A percentile compares a stretch with the other conserved stretches of the same genome.
Evolutionary conservation across 2,329 filamentous ascomycete species (phyloP).

Genomic region (Xylariales sp.): DNA sequence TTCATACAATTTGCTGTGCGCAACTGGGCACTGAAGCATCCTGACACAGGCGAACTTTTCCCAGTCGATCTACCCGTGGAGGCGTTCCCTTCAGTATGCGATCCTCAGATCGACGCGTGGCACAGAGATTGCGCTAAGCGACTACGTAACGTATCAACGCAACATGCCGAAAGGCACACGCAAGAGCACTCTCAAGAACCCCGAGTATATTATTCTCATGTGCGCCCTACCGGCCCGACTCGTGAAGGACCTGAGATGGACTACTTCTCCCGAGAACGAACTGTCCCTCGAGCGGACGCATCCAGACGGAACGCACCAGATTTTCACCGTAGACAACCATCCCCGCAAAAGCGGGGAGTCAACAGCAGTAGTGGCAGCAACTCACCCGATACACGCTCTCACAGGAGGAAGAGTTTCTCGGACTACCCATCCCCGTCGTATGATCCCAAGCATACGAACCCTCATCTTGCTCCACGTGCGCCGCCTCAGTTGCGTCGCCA

Average conservation of each 20-base stretch:
- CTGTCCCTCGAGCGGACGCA: constrained; percentile 20
- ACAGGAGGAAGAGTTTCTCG: constrained; percentile 45
- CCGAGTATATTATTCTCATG: constrained; percentile 25
- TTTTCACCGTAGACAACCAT: background rate
- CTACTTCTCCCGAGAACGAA: constrained; percentile 32
- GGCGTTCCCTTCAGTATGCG: constrained; percentile 69
- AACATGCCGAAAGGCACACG: constrained; percentile 26
- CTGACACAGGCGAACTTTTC: constrained; percentile 67
- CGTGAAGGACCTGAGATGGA: constrained; percentile 25
- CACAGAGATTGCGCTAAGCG: constrained; percentile 72
- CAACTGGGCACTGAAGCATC: constrained; percentile 72
- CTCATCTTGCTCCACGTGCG: constrained; percentile 17
- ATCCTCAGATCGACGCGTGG: constrained; percentile 81
- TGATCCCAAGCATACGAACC: constrained; percentile 15
- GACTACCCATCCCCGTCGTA: constrained; percentile 38
- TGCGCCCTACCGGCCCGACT: constrained; percentile 17
- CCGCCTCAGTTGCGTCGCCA: constrained; percentile 18
- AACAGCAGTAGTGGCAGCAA: constrained; percentile 28
- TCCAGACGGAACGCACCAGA: constrained; percentile 13
- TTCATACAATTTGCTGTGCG: constrained; percentile 78
- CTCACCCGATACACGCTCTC: constrained; percentile 34
- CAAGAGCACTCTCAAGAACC: constrained; percentile 9
- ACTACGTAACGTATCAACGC: constrained; percentile 57
- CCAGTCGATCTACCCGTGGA: constrained; percentile 51
- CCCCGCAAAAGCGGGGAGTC: constrained; percentile 13